Evolutionary conservation across 129 eudicot genomes (phyloP).

Genomic region (Flaveria ramosissima): DNA sequence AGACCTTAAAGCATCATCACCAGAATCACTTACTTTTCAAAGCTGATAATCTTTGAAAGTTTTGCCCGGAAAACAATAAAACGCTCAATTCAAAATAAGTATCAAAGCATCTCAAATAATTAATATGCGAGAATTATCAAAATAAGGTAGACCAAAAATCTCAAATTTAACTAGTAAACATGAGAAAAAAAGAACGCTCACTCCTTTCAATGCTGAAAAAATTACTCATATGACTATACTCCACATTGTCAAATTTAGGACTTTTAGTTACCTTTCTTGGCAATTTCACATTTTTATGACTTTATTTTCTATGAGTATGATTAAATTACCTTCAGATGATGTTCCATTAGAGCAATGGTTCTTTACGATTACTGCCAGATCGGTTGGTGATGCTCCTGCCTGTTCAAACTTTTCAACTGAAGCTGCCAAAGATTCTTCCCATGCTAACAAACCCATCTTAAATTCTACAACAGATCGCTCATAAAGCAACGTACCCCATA

Average conservation of each 20-base stretch:
- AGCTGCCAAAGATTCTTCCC: constrained; percentile 97
- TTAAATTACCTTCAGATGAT: constrained; percentile 62
- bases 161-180: neutral
- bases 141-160: neutral
- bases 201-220: neutral
- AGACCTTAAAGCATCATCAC: neutral
- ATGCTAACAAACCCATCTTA: constrained; percentile 73
- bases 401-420: constrained; percentile 90
- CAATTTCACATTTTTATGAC: neutral
- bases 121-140: neutral
- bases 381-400: constrained; percentile 83
- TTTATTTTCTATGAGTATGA: neutral
- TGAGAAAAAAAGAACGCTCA: neutral
- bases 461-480: constrained; percentile 94
- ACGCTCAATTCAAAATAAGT: neutral
- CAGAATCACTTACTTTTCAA: neutral
- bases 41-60: neutral
- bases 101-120: too few relatives aligned
- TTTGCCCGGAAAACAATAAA: neutral
- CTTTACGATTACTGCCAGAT: constrained; percentile 86
- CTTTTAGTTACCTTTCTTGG: neutral
- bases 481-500: constrained; percentile 95
- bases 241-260: neutral
- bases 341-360: constrained; percentile 87
- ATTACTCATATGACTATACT: neutral